Percentiles rank a stretch among this genome's conserved stretches.
phyloP scores from a whole-genome alignment of 345 rosid species.

The Punica granatum region DNA sequence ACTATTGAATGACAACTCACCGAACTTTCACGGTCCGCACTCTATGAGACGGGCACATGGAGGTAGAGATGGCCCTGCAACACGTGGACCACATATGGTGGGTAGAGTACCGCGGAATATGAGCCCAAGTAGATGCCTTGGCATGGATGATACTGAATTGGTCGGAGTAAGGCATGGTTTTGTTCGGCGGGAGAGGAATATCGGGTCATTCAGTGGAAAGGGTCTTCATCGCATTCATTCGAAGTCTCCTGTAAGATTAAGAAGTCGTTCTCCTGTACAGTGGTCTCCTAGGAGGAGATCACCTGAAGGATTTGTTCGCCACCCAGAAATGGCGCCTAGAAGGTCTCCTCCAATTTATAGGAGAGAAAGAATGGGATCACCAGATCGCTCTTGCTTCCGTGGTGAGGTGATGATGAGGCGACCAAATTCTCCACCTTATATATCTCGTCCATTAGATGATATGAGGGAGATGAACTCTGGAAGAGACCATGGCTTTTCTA shows the following conservation, averaged over 20 bases:
- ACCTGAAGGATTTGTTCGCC: conserved; percentile 57
- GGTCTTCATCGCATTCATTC: conserved; percentile 43
- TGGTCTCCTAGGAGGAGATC: conserved; percentile 73
- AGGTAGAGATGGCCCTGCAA: conserved; percentile 36
- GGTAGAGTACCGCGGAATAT: conserved; percentile 47
- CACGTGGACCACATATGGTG: conserved; percentile 34
- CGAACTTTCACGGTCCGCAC: conserved; percentile 29
- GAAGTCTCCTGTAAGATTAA: conserved; percentile 58
- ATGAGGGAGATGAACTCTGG: conserved; percentile 51
- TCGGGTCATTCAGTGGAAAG: conserved; percentile 39
- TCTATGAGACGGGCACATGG: conserved; percentile 47
- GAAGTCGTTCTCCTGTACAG: conserved; percentile 55
- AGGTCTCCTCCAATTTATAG: conserved; percentile 61
- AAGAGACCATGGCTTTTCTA: conserved; percentile 45
- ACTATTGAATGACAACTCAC: conserved; percentile 28
- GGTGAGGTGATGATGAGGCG: conserved; percentile 56
- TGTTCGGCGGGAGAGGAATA: conserved; percentile 46
- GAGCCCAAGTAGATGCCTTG: conserved; percentile 31
- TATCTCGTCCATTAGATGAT: conserved; percentile 44
- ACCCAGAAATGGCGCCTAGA: conserved; percentile 44
- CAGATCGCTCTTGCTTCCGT: conserved; percentile 52
- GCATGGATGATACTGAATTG: conserved; percentile 49
- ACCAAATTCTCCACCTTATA: conserved; percentile 58
- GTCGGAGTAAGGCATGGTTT: conserved; percentile 55
- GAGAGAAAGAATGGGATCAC: conserved; percentile 55